Evolutionary conservation across 495 filamentous ascomycete species (phyloP).

Genomic region (Penicillium alfredii): DNA sequence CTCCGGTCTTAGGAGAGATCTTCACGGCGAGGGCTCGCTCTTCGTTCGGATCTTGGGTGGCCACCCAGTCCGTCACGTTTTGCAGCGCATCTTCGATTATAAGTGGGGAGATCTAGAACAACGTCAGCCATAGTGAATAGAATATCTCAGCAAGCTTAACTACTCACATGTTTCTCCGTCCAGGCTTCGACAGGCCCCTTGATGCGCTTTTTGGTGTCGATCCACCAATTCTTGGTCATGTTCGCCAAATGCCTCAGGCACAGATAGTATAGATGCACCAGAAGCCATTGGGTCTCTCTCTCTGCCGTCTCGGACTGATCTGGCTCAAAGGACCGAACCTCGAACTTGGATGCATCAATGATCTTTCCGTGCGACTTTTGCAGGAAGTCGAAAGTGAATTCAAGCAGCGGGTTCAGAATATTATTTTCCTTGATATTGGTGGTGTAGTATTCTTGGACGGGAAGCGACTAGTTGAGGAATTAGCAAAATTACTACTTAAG

Average conservation of each 20-base stretch:
- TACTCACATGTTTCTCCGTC: conserved; percentile 66
- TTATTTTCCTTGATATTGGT: conserved; percentile 67
- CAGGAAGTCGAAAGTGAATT: conserved; percentile 77
- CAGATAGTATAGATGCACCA: conserved; percentile 82
- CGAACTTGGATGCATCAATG: conserved; percentile 59
- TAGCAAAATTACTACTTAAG: conserved; percentile 7
- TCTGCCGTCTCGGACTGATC: conserved; percentile 54
- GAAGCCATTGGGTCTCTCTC: conserved; percentile 70
- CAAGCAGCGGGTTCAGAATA: conserved; percentile 61
- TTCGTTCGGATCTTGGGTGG: conserved; percentile 48
- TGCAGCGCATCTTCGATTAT: conserved; percentile 67
- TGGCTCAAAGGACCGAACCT: conserved; percentile 63
- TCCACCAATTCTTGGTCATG: conserved; percentile 82
- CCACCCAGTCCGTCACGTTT: conserved; percentile 65
- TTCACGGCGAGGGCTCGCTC: conserved; percentile 68
- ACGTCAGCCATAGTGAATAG: conserved; percentile 3
- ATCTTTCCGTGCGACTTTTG: conserved; percentile 63
- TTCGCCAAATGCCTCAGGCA: conserved; percentile 66
- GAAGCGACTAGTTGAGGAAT: conserved; percentile 51
- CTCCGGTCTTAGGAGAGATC: conserved; percentile 58
- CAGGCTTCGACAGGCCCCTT: conserved; percentile 68
- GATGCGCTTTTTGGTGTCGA: conserved; percentile 68
- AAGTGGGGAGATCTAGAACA: conserved; percentile 62
- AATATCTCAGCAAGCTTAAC: background rate
- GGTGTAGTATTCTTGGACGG: conserved; percentile 73